Base-by-base conservation (phyloP, 2,329 filamentous ascomycete species). In the Colletotrichum viniferum region DNA sequence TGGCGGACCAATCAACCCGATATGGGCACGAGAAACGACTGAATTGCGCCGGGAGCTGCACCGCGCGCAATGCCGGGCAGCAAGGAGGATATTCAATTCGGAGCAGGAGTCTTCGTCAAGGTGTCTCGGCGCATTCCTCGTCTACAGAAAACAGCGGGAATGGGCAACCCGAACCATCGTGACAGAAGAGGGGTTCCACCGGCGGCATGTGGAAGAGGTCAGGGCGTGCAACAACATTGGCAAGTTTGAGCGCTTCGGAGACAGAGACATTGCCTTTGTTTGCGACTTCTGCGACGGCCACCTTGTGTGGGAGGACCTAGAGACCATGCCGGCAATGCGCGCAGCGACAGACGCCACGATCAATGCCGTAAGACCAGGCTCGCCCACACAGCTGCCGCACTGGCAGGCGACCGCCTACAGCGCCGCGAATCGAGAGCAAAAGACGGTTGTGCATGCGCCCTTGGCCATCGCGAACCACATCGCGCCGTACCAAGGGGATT, bases 271-370 rank as follows among this genome's bases (percentile, higher is more conserved):
- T 63, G 90, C 88, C 9, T 92, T 92, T 78, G 85, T 91, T 9
- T 92, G 90, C 83, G 90, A 92, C 82, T 92, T 88, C 79, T 92
- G 90, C 82, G 90, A 92, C 79, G 90, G 90, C 3, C 89, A 90
- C 79, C 83, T 92, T 28, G 82, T 92, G 26, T 92, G 90, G 90
- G 86, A 89, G 73, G 89, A 92, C 79, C 78, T 92, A 36, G 85
- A 87, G 77, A 84, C 82, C 64, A 88, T 92, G 83, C 90, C 90
- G 7, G 87, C 87, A 3, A 81, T 84, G 70, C 83, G 89, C 43
- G 68, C 38, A 24, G 36, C 70, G 61, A 26, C 66, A 30, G 55
- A 75, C 24, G 62, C 71, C 12, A 68, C 67, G 63, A 43, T n/a
- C 58, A 64, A 32, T 24, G 48, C 70, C 6, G 18, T 55, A 32